Evolutionary conservation across 352 stramenopile species (phyloP).

Genomic region (Blastocystis sp.): DNA sequence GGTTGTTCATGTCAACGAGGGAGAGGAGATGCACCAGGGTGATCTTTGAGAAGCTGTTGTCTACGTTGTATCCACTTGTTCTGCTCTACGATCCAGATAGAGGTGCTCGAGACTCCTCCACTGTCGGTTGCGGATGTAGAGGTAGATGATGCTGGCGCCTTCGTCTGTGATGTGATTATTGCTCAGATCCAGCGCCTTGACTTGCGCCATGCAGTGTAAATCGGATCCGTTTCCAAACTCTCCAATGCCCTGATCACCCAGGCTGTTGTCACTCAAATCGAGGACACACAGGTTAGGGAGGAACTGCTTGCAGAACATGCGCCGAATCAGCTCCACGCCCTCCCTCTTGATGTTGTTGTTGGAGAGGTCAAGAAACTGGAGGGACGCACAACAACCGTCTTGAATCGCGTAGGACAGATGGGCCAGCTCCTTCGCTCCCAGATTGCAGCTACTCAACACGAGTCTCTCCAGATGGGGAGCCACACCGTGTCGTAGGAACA

Average conservation of each 20-base stretch:
- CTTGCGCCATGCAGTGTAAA: conserved; percentile 22
- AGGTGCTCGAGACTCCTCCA: conserved; percentile 42
- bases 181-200: conserved; percentile 44
- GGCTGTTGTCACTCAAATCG: conserved; percentile 37
- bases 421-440: conserved; percentile 18
- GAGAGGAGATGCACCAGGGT: conserved; percentile 36
- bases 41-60: conserved; percentile 69
- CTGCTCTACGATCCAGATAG: conserved; percentile 39
- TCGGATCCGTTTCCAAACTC: conserved; percentile 52
- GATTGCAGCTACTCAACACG: conserved; percentile 1
- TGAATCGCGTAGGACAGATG: conserved; percentile 55
- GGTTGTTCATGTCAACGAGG: conserved; percentile 58
- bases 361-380: conserved; percentile 40
- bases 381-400: conserved; percentile 11
- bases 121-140: conserved; percentile 41
- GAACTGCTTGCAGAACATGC: conserved; percentile 34
- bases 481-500: conserved; percentile 8
- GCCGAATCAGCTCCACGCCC: conserved; percentile 18
- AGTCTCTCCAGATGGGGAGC: not conserved
- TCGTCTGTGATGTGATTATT: conserved; percentile 58
- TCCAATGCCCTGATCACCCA: conserved; percentile 38
- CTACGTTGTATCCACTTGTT: not conserved
- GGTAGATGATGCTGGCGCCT: conserved; percentile 49
- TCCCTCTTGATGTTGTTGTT: conserved; percentile 35
- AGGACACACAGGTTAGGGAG: conserved; percentile 41